Evolutionary conservation across 1,284 basidiomycete genomes (phyloP).

Genomic region (Volvariella surrecta): DNA sequence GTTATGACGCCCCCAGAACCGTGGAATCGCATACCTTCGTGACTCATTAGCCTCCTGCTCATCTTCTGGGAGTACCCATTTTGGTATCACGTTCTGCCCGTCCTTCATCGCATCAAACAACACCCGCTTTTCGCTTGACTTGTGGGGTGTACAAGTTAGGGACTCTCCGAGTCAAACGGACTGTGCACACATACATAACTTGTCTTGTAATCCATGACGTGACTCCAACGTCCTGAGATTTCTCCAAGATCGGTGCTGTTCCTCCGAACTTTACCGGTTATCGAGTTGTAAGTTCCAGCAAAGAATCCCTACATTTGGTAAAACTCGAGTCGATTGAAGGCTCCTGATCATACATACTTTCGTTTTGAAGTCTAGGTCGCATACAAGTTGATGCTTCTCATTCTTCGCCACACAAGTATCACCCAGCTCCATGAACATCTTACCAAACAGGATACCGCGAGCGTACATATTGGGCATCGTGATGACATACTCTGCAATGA

Average conservation of each 20-base stretch:
- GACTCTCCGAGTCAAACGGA: constrained; percentile 1
- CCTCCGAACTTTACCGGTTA: constrained; percentile 74
- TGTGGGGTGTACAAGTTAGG: constrained; percentile 5
- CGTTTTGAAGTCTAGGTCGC: constrained; percentile 96
- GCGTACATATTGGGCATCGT: constrained; percentile 99
- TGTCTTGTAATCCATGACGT: constrained; percentile 82
- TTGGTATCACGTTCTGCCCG: constrained; percentile 68
- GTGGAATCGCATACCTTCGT: constrained; percentile 44
- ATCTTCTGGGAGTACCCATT: constrained; percentile 76
- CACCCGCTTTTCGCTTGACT: constrained; percentile 65
- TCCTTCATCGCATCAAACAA: constrained; percentile 82
- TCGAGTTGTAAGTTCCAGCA: constrained; percentile 91
- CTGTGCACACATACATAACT: constrained; percentile 44
- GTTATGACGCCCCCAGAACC: background rate
- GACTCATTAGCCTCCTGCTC: constrained; percentile 93
- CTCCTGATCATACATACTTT: constrained; percentile 47
- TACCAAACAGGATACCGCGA: constrained; percentile 93
- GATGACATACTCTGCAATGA: constrained; percentile 63
- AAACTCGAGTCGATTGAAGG: background rate
- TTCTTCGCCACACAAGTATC: constrained; percentile 86
- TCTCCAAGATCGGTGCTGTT: constrained; percentile 75
- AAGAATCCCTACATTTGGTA: constrained; percentile 72
- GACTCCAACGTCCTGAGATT: constrained; percentile 87
- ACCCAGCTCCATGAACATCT: constrained; percentile 96
- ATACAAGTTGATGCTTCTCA: constrained; percentile 64